phyloP scores from a whole-genome alignment of 495 filamentous ascomycete species.

The Viridothelium virens region DNA sequence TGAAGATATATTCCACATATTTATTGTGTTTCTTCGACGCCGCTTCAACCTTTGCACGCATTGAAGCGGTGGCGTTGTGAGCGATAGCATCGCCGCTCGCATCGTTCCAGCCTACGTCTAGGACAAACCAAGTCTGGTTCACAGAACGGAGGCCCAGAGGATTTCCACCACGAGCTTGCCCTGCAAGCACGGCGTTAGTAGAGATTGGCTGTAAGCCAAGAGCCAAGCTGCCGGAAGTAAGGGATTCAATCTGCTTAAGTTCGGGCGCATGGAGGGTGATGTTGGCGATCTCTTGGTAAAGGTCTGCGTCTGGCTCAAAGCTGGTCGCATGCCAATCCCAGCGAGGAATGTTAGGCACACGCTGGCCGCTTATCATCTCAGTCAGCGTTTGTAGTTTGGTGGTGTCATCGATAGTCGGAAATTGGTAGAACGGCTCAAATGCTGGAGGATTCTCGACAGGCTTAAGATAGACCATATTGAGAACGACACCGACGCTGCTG shows the following conservation, averaged over 20 bases:
- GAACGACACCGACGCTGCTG: not conserved
- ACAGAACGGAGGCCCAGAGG: not conserved
- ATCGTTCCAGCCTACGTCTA: constrained; percentile 13
- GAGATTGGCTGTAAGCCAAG: not conserved
- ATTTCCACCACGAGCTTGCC: not conserved
- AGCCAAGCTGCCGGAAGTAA: not conserved
- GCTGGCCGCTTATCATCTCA: not conserved
- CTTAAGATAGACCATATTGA: not conserved
- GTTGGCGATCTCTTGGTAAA: not conserved
- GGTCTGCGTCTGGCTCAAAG: not conserved
- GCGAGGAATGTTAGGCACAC: not conserved
- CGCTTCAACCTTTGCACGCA: constrained; percentile 17
- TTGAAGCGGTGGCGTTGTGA: constrained; percentile 8
- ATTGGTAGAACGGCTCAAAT: not conserved
- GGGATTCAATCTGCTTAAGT: not conserved
- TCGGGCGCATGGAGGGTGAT: not conserved
- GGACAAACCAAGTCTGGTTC: not conserved
- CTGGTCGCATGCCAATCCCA: not conserved
- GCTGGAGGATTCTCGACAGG: not conserved
- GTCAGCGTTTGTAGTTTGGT: not conserved
- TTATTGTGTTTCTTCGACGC: constrained; percentile 28
- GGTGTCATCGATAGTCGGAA: not conserved
- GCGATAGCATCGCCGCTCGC: constrained; percentile 18
- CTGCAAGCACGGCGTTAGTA: not conserved
- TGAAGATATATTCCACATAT: constrained; percentile 30